Percentiles rank a stretch among this genome's conserved stretches.
These are phyloP conservation scores for Neurospora discreta DNA, from an alignment of 495 filamentous ascomycete genomes.

Conservation along the genomic window DNA sequence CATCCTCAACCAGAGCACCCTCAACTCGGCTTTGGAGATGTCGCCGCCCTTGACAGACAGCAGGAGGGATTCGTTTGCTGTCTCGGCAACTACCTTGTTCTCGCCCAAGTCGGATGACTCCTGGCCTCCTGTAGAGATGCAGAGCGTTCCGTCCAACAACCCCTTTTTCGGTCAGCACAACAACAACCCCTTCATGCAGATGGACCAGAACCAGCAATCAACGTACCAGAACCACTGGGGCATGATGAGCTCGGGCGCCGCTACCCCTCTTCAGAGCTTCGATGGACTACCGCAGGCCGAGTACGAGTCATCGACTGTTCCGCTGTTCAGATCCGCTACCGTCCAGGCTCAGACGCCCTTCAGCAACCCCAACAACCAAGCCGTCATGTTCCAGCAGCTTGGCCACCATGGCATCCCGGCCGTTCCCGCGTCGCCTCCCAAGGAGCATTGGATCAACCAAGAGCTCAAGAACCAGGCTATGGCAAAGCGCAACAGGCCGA, in stretches of 20 bases:
- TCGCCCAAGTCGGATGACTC: constrained; percentile 58
- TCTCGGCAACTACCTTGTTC: constrained; percentile 48
- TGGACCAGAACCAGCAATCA: constrained; percentile 41
- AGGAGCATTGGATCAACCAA: constrained; percentile 41
- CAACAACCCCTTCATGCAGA: constrained; percentile 47
- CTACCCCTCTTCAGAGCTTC: constrained; percentile 42
- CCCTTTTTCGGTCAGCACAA: constrained; percentile 49
- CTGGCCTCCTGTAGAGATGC: constrained; percentile 55
- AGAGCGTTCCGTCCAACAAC: constrained; percentile 44
- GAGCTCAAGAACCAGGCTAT: constrained; percentile 49
- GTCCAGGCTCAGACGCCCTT: constrained; percentile 42
- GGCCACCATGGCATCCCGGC: constrained; percentile 27
- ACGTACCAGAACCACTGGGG: constrained; percentile 44
- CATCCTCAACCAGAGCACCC: constrained; percentile 59
- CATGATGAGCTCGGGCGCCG: constrained; percentile 47
- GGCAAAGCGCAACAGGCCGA: constrained; percentile 57
- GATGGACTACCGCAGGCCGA: constrained; percentile 51
- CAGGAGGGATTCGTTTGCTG: constrained; percentile 63
- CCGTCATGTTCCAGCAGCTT: constrained; percentile 40
- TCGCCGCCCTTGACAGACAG: constrained; percentile 52
- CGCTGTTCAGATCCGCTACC: constrained; percentile 36
- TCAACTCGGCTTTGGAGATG: constrained; percentile 58
- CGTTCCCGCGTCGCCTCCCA: constrained; percentile 42
- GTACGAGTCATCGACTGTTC: constrained; percentile 40
- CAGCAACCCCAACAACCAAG: constrained; percentile 35